These are phyloP conservation scores for Cajanus cajan DNA, from an alignment of 306 rosid genomes.

Conservation along the genomic window DNA sequence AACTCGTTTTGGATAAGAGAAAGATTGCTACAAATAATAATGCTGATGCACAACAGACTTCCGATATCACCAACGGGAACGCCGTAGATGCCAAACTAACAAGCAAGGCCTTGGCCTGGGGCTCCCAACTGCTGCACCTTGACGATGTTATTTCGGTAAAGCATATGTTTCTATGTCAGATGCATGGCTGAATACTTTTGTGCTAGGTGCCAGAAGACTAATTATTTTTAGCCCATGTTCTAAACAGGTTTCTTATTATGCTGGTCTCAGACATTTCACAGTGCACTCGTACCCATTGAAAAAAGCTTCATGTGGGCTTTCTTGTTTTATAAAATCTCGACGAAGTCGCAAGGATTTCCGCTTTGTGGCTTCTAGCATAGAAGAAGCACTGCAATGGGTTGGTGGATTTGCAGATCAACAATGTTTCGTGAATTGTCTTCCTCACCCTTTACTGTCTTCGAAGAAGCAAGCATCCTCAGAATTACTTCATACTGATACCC, in stretches of 20 bases:
- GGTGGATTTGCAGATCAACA: constrained; percentile 98
- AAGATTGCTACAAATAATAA: constrained; percentile 35
- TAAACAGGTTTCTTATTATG: constrained; percentile 88
- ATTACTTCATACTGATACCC: constrained; percentile 73
- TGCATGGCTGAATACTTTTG: constrained; percentile 32
- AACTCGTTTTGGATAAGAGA: constrained; percentile 81
- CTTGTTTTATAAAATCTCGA: constrained; percentile 67
- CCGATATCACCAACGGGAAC: constrained; percentile 45
- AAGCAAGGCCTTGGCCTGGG: constrained; percentile 86
- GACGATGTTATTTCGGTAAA: constrained; percentile 92
- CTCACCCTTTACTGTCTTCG: constrained; percentile 88
- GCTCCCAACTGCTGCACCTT: constrained; percentile 69
- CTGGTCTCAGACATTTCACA: constrained; percentile 92
- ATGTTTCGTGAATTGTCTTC: constrained; percentile 87
- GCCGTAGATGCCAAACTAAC: constrained; percentile 82
- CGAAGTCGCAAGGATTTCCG: constrained; percentile 79
- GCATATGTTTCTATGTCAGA: constrained; percentile 35
- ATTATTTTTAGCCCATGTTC: constrained; percentile 37
- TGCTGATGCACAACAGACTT: constrained; percentile 44
- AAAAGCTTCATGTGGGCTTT: constrained; percentile 73
- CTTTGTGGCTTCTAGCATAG: constrained; percentile 74
- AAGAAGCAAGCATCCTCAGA: constrained; percentile 98
- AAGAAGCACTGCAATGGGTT: constrained; percentile 97
- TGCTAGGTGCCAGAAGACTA: constrained; percentile 19
- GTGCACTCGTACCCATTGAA: constrained; percentile 83